Evolutionary conservation across 495 filamentous ascomycete genomes (phyloP).

Genomic region (Trichoderma virens): DNA sequence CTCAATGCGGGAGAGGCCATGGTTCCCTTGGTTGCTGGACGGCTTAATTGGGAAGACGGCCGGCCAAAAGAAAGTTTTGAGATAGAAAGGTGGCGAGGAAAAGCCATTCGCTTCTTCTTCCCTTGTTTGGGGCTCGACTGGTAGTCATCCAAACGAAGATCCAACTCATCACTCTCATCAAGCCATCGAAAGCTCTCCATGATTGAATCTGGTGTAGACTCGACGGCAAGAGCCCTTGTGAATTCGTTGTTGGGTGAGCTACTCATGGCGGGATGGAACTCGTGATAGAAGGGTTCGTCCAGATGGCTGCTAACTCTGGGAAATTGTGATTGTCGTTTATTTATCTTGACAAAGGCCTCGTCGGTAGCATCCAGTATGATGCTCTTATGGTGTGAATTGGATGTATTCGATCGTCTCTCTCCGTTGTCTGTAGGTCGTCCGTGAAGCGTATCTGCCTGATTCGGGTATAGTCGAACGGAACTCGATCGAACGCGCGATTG

Average conservation of each 20-base stretch:
- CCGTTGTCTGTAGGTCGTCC: slow-evolving; percentile 53
- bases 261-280: background rate
- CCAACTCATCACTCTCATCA: slow-evolving; percentile 68
- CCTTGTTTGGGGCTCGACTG: slow-evolving; percentile 23
- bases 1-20: slow-evolving; percentile 14
- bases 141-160: slow-evolving; percentile 55
- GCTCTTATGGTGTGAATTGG: slow-evolving; percentile 42
- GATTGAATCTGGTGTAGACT: slow-evolving; percentile 23
- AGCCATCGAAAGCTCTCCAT: slow-evolving; percentile 67
- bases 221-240: slow-evolving; percentile 20
- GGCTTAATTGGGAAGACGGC: slow-evolving; percentile 34
- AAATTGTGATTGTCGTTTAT: slow-evolving; percentile 31
- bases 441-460: slow-evolving; percentile 68
- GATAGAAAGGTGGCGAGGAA: slow-evolving; percentile 46
- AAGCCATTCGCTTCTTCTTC: slow-evolving; percentile 36
- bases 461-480: slow-evolving; percentile 66
- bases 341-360: slow-evolving; percentile 52
- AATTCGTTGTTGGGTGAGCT: slow-evolving; percentile 16
- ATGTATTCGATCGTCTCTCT: slow-evolving; percentile 37
- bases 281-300: background rate
- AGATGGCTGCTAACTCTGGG: slow-evolving; percentile 12
- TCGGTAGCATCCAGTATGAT: slow-evolving; percentile 65
- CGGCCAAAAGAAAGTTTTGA: slow-evolving; percentile 48
- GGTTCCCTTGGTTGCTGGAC: slow-evolving; percentile 35
- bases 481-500: slow-evolving; percentile 38